Conservation (phyloP, 805 yeast genomes). For the Candida adriatica region DNA sequence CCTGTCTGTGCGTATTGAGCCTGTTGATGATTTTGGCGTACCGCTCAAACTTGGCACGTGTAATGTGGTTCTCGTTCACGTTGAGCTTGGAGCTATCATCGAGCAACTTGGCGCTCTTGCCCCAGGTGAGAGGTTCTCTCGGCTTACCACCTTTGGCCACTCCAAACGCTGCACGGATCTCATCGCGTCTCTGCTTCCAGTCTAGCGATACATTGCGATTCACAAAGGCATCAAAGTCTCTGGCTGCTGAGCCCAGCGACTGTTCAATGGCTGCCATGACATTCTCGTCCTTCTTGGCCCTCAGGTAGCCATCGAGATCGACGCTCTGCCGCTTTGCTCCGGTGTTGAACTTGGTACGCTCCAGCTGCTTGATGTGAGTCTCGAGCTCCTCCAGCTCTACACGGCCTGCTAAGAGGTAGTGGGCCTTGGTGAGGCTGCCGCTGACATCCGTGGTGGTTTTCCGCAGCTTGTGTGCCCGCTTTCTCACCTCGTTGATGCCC, state of each 20-base stretch:
- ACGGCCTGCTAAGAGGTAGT: slow-evolving; percentile 82
- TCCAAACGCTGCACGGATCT: slow-evolving; percentile 68
- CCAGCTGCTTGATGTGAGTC: slow-evolving; percentile 39
- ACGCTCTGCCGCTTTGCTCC: slow-evolving; percentile 16
- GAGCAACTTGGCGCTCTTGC: slow-evolving; percentile 24
- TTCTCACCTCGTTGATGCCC: slow-evolving; percentile 71
- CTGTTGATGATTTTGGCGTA: slow-evolving; percentile 67
- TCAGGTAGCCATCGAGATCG: slow-evolving; percentile 59
- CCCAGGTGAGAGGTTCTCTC: slow-evolving; percentile 22
- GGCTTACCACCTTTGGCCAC: slow-evolving; percentile 26
- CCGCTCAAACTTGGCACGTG: slow-evolving; percentile 56
- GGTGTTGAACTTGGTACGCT: slow-evolving; percentile 25
- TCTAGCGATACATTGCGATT: slow-evolving; percentile 68
- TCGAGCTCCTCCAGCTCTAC: slow-evolving; percentile 86
- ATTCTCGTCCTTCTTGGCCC: slow-evolving; percentile 72
- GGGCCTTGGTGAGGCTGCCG: slow-evolving; percentile 57
- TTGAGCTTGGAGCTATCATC: slow-evolving; percentile 30
- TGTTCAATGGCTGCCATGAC: slow-evolving; percentile 79
- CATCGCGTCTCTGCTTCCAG: slow-evolving; percentile 76
- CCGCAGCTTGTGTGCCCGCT: slow-evolving; percentile 54
- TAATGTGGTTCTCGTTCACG: slow-evolving; percentile 34
- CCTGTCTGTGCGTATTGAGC: slow-evolving; percentile 63
- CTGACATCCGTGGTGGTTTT: slow-evolving; percentile 30
- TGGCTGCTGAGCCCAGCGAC: slow-evolving; percentile 62
- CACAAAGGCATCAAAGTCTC: slow-evolving; percentile 76